These are phyloP conservation scores for Hygrocybe coccinea DNA, from an alignment of 768 basidiomycete genomes.

Conservation along the genomic window DNA sequence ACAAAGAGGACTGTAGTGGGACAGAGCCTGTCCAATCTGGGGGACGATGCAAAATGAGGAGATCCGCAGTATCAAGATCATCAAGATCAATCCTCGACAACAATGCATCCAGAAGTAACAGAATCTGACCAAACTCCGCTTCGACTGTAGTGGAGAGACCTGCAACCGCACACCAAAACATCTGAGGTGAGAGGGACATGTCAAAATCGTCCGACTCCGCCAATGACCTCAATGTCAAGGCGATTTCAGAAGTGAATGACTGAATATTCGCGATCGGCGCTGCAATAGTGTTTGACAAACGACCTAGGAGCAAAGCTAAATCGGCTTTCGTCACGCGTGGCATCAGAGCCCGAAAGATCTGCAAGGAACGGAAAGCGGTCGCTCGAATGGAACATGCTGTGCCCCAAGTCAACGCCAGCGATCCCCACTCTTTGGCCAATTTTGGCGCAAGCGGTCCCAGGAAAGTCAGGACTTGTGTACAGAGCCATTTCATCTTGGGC, in stretches of 20 bases:
- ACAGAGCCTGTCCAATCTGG: slow-evolving; percentile 61
- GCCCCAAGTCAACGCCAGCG: slow-evolving; percentile 75
- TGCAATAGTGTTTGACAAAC: slow-evolving; percentile 80
- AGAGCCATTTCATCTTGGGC: slow-evolving; percentile 65
- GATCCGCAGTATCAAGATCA: slow-evolving; percentile 60
- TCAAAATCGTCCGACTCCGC: slow-evolving; percentile 54
- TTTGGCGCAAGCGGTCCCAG: slow-evolving; percentile 65
- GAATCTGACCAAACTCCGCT: slow-evolving; percentile 64
- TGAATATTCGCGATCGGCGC: slow-evolving; percentile 73
- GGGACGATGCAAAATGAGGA: slow-evolving; percentile 65
- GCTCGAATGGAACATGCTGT: slow-evolving; percentile 83
- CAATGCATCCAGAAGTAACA: slow-evolving; percentile 60
- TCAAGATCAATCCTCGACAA: slow-evolving; percentile 68
- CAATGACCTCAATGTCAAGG: slow-evolving; percentile 67
- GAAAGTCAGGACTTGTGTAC: slow-evolving; percentile 59
- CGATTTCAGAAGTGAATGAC: slow-evolving; percentile 76
- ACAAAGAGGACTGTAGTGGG: slow-evolving; percentile 63
- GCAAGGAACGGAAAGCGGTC: slow-evolving; percentile 82
- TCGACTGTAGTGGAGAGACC: slow-evolving; percentile 81
- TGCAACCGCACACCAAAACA: slow-evolving; percentile 84
- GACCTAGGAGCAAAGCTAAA: slow-evolving; percentile 73
- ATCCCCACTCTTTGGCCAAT: slow-evolving; percentile 75
- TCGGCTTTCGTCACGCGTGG: slow-evolving; percentile 66
- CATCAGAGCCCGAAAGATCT: slow-evolving; percentile 79
- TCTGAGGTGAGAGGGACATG: slow-evolving; percentile 62